Base-by-base conservation (phyloP, 257 asterid species). In the Penstemon barbatus region DNA sequence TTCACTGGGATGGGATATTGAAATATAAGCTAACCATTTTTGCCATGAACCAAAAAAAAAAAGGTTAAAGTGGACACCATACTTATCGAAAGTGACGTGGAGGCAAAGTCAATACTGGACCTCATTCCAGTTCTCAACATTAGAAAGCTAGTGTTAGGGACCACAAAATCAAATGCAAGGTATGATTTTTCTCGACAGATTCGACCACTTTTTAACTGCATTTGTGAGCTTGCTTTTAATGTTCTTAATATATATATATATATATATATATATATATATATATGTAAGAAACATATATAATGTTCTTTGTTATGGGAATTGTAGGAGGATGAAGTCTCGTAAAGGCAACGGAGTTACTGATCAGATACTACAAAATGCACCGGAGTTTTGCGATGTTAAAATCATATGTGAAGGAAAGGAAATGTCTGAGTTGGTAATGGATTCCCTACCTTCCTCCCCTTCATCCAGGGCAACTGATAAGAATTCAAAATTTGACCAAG, bases 81-180 rank as follows among this genome's bases (percentile, higher is more conserved):
- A 70, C 79, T 86, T 4, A 75, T 92, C 5, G 97, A 92, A 71
- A 87, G 91, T 68, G 89, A 92, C 50, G 61, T 50, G 80, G 96
- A 89, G 78, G 92, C 83, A 45, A 85, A 84, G 66, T 88, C 97
- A 0, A 82, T 92, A 78, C 60, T 86, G 39, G 89, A 87, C 64
- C 97, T 92, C 81, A 90, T 92, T 68, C 92, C 91, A 39, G 75
- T 89, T 63, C 89, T 89, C 82, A 81, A 87, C 79, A 83, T 92
- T 2, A 83, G 74, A 46, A 89, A 72, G 67, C 74, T 92, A 45
- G 83, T 92, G 19, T 15, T 89, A 1, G 89, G 89, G 45, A 81
- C 84, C 72, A 76, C 78, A 60, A 86, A 87, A 82, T 56, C 86
- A 25, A 66, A 76, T 43, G 71, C 78, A 54, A 89, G 89, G 96